Evolutionary conservation across 371 early-diverging fungal species (phyloP).

Genomic region (Mucor indicus): DNA sequence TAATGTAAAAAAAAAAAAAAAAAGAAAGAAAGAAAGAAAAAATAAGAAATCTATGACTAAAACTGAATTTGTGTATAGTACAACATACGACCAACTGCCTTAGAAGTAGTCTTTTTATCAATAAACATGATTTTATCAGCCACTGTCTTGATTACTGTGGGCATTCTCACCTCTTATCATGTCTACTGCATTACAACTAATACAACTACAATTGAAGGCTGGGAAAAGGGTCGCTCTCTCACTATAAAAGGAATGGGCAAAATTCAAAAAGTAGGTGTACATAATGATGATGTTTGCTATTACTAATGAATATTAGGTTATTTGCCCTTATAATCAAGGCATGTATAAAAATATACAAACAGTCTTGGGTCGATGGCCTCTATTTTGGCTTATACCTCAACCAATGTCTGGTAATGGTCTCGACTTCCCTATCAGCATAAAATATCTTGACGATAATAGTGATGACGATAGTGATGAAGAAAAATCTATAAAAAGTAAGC

Average conservation of each 20-base stretch:
- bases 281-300: too few relatives aligned
- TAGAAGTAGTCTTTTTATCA: constrained; percentile 60
- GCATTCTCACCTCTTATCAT: constrained; percentile 81
- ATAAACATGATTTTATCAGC: constrained; percentile 68
- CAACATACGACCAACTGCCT: constrained; percentile 48
- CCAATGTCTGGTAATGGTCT: constrained; percentile 69
- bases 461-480: constrained; percentile 43
- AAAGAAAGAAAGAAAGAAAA: too few relatives aligned
- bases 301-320: constrained; percentile 30
- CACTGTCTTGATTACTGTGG: constrained; percentile 74
- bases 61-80: constrained; percentile 8
- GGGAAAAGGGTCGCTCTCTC: constrained; percentile 81
- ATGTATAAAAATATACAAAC: constrained; percentile 67
- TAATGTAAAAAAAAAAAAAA: constrained; percentile 25
- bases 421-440: constrained; percentile 59
- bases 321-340: constrained; percentile 94
- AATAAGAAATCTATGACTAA: too few relatives aligned
- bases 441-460: constrained; percentile 12
- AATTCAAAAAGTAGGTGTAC: constrained; percentile 38
- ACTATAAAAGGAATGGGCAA: constrained; percentile 66
- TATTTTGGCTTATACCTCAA: constrained; percentile 75
- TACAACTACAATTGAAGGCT: constrained; percentile 94
- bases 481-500: constrained; percentile 15
- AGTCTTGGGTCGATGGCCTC: constrained; percentile 69
- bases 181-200: constrained; percentile 78